These are phyloP conservation scores for Chlamydomonas schloesseri DNA, from an alignment of 139 green algal species.

Conservation along the genomic window DNA sequence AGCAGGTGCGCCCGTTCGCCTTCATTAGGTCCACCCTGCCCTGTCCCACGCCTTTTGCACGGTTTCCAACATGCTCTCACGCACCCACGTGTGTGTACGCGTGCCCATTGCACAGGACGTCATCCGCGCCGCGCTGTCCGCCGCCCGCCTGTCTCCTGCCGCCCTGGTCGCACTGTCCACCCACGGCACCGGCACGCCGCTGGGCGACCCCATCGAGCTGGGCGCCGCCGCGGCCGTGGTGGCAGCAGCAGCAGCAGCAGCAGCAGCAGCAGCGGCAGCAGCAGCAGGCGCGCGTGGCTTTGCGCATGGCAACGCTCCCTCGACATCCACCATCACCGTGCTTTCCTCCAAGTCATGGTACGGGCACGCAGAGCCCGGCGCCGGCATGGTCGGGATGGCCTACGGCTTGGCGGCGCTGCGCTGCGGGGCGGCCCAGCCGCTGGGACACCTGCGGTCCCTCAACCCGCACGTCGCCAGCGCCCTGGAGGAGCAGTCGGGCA, in stretches of 20 bases:
- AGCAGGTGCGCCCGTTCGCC: conserved; percentile 78
- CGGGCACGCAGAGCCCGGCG: conserved; percentile 81
- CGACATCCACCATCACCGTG: conserved; percentile 65
- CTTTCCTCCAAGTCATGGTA: conserved; percentile 78
- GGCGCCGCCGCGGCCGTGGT: conserved; percentile 55
- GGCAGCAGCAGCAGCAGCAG: neutral
- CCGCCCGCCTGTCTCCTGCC: conserved; percentile 19
- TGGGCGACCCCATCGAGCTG: conserved; percentile 91
- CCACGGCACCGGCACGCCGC: conserved; percentile 84
- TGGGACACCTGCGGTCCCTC: conserved; percentile 71
- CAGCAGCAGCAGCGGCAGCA: neutral
- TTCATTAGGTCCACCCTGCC: no score
- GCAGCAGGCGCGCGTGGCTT: neutral
- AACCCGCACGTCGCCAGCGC: conserved; percentile 70
- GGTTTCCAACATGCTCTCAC: no score
- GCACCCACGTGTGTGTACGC: no score
- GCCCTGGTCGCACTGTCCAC: conserved; percentile 70
- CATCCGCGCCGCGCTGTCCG: conserved; percentile 66
- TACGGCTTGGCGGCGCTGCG: conserved; percentile 43
- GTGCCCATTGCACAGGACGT: no score
- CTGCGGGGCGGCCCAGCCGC: conserved; percentile 33
- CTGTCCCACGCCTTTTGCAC: no score
- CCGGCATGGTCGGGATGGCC: conserved; percentile 75
- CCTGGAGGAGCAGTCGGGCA: neutral
- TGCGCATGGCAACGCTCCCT: neutral